Conservation (phyloP, 2,329 filamentous ascomycete species). For the Trichoderma hamatum region DNA sequence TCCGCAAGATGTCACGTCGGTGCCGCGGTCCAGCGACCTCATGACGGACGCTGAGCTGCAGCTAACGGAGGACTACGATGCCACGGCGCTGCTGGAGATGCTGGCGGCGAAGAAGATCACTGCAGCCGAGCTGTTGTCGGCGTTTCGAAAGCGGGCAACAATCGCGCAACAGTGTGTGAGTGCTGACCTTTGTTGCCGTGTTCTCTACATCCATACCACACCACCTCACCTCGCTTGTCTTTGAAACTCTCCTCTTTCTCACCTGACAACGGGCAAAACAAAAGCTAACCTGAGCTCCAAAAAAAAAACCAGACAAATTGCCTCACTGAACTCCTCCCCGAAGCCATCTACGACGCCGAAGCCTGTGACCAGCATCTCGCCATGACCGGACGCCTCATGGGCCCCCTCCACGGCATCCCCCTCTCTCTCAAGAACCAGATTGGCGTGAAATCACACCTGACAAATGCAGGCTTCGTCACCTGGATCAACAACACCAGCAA, state of each 20-base stretch:
- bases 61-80: constrained; percentile 22
- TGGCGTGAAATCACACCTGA: neutral
- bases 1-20: constrained; percentile 19
- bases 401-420: constrained; percentile 26
- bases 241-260: neutral
- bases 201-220: neutral
- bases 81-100: constrained; percentile 22
- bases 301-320: constrained; percentile 18
- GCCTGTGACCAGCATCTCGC: constrained; percentile 21
- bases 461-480: constrained; percentile 22
- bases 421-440: constrained; percentile 24
- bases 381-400: constrained; percentile 12
- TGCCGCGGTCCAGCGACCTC: constrained; percentile 13
- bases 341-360: constrained; percentile 23
- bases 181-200: neutral
- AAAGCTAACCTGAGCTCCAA: neutral
- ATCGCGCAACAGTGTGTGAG: constrained; percentile 25
- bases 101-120: constrained; percentile 18
- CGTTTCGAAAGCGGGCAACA: constrained; percentile 23
- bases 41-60: constrained; percentile 17
- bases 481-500: constrained; percentile 18
- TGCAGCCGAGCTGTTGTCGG: constrained; percentile 9
- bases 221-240: neutral
- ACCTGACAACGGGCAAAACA: neutral
- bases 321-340: constrained; percentile 22